Evolutionary conservation across 768 basidiomycete species (phyloP), one percentile per base, ranked within the genome.

Genomic region (Inosperma sp.): DNA sequence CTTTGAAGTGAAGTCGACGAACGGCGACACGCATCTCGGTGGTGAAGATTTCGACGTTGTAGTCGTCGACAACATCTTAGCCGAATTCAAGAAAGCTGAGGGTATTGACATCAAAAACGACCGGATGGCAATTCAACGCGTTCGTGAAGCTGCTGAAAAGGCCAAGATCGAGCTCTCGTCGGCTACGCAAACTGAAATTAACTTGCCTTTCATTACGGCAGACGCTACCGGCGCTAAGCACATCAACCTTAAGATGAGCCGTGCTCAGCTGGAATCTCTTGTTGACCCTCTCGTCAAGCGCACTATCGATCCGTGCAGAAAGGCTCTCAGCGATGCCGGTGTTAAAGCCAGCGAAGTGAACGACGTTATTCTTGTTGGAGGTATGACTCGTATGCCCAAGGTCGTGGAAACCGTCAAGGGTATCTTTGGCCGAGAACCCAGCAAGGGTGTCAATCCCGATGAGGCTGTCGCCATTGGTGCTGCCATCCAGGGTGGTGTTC

Each of bases 1-100:
- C 8, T 99, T 98, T 69, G 96, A 98, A 71, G 96, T 99, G 66
- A 99, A 98, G 77, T 97, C 96, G 1, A 99, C 96, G 49, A 97
- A 97, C 65, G 96, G 96, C 66, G 95, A 99, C 70, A 98, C 96
- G 13, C 96, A 99, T 67, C 82, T 99, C 51, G 96, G 92, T 59
- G 79, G 79, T 65, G 96, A 99, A 72, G 96, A 98, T 70, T 98
- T 98, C 65, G 96, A 98, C 64, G 84, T 95, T 50, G 72, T 83
- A 31, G 81, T 98, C 35, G 86, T 98, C 56, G 82, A 94, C 57
- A 72, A 88, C 71, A 78, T 99, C 64, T 69, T 97, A 39, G 75
- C 78, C 51, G 87, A 93, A 68, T 98, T 98, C 86, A 92, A 96
- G 82, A 94, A 93, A 75, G 86, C 93, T 66, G 75, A 77, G 4